Percentiles rank a stretch among this genome's conserved stretches.
These are phyloP conservation scores for Luvunga scandens DNA, from an alignment of 345 rosid genomes.

Conservation along the genomic window DNA sequence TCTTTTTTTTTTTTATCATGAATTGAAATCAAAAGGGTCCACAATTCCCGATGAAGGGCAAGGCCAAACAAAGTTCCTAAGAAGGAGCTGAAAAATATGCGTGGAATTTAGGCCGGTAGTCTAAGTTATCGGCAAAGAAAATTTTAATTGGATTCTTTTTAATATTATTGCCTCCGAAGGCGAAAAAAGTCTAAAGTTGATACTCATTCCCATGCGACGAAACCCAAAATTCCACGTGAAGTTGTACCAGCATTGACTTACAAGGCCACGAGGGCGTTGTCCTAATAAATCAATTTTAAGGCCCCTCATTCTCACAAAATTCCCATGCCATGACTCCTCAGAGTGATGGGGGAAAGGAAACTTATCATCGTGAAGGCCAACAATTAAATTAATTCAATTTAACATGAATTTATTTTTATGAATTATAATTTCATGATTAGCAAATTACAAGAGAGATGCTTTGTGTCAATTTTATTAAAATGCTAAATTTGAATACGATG, in stretches of 20 bases:
- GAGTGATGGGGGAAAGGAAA: too few relatives aligned
- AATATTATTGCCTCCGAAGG: background rate
- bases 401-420: too few relatives aligned
- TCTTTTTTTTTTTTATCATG: background rate
- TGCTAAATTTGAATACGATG: too few relatives aligned
- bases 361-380: too few relatives aligned
- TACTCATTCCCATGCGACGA: background rate
- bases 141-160: too few relatives aligned
- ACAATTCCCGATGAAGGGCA: background rate
- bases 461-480: too few relatives aligned
- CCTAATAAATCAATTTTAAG: background rate
- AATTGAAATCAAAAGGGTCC: background rate
- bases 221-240: slow-evolving; percentile 13
- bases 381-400: too few relatives aligned
- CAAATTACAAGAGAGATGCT: too few relatives aligned
- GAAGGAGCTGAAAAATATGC: background rate
- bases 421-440: too few relatives aligned
- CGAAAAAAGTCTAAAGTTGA: slow-evolving; percentile 4
- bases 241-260: slow-evolving; percentile 1
- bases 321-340: too few relatives aligned
- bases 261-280: slow-evolving; percentile 1
- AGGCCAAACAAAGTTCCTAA: background rate
- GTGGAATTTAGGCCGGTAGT: slow-evolving; percentile 7
- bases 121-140: slow-evolving; percentile 14
- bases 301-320: background rate